Conservation (phyloP, 2,329 filamentous ascomycete genomes). For the Aspergillus jensenii region DNA sequence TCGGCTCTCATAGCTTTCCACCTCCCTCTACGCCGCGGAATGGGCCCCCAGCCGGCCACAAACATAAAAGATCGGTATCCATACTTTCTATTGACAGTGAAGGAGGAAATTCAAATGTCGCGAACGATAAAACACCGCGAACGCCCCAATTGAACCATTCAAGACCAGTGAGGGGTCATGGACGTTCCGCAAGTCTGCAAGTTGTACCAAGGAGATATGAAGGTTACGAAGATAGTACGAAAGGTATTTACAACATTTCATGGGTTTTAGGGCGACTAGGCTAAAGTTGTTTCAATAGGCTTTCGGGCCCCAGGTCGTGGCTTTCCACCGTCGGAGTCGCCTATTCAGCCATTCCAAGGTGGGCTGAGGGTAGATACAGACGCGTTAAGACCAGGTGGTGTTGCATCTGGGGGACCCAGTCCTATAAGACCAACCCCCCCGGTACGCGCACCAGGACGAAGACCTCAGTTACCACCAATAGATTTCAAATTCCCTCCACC, state of each 20-base stretch:
- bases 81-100: slow-evolving; percentile 73
- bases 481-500: slow-evolving; percentile 60
- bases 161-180: slow-evolving; percentile 65
- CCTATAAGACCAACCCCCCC: slow-evolving; percentile 38
- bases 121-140: slow-evolving; percentile 29
- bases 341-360: slow-evolving; percentile 27
- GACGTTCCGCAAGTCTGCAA: slow-evolving; percentile 78
- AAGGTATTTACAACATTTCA: slow-evolving; percentile 32
- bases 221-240: slow-evolving; percentile 39
- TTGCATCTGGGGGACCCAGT: slow-evolving; percentile 28
- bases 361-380: slow-evolving; percentile 36
- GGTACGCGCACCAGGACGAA: slow-evolving; percentile 41
- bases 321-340: slow-evolving; percentile 31
- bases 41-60: slow-evolving; percentile 47
- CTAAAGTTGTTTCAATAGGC: slow-evolving; percentile 19
- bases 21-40: slow-evolving; percentile 35
- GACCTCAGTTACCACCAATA: slow-evolving; percentile 37
- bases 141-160: slow-evolving; percentile 43
- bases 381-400: slow-evolving; percentile 24
- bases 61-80: slow-evolving; percentile 74
- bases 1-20: slow-evolving; percentile 43
- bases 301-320: slow-evolving; percentile 36
- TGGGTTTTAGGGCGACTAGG: neutral
- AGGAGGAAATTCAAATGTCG: slow-evolving; percentile 18
- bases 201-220: slow-evolving; percentile 57